A percentile compares a stretch with the other conserved stretches of the same genome.
Evolutionary conservation across 2,329 filamentous ascomycete genomes (phyloP).

Genomic region (Pestalotiopsis sp.): DNA sequence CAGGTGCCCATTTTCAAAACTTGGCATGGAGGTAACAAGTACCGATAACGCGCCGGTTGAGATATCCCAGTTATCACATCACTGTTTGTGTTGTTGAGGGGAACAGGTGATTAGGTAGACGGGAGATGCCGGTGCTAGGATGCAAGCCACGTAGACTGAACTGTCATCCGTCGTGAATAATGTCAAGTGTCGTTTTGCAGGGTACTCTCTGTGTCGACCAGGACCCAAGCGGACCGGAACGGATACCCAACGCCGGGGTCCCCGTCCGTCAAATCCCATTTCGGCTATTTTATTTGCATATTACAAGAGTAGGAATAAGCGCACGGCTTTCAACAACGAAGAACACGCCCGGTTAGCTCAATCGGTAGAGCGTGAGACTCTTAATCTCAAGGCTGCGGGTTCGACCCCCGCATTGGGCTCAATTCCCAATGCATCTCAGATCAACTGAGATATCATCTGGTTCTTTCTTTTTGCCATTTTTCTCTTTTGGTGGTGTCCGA

Average conservation of each 20-base stretch:
- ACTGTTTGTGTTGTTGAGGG: too few relatives aligned
- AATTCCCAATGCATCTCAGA: conserved; percentile 12
- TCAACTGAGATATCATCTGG: conserved; percentile 2
- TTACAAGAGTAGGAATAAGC: neutral
- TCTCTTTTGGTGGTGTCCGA: neutral
- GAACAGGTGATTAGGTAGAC: too few relatives aligned
- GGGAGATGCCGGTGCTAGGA: too few relatives aligned
- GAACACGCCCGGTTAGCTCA: conserved; percentile 55
- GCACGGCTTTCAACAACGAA: neutral
- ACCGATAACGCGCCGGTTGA: too few relatives aligned
- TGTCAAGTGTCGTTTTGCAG: neutral
- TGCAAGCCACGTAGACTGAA: too few relatives aligned
- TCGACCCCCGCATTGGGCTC: conserved; percentile 51
- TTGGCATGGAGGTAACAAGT: too few relatives aligned
- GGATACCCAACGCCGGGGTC: neutral
- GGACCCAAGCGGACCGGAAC: neutral
- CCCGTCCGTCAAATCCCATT: conserved; percentile 11
- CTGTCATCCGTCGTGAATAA: neutral
- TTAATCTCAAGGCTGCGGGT: conserved; percentile 41
- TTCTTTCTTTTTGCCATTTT: neutral
- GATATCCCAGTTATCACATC: too few relatives aligned
- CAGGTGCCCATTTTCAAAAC: too few relatives aligned
- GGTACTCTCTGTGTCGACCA: too few relatives aligned
- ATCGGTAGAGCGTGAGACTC: conserved; percentile 76
- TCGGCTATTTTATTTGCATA: conserved; percentile 13